Conservation (phyloP, 495 filamentous ascomycete species). For the Aspergillus saccharolyticus region DNA sequence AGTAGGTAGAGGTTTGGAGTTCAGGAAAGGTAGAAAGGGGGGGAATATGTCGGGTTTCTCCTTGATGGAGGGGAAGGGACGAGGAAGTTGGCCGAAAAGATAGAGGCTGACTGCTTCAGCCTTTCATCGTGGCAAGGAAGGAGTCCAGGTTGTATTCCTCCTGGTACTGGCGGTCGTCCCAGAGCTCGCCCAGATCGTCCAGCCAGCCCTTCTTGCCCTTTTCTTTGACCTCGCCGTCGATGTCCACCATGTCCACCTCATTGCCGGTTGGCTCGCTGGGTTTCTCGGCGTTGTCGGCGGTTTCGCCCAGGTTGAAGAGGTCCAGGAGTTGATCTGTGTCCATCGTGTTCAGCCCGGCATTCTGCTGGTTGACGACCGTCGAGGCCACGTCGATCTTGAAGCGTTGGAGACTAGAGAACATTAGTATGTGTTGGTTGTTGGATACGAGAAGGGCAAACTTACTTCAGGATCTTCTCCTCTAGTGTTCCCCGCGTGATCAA, state of each 20-base stretch:
- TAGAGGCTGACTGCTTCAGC: too few relatives aligned
- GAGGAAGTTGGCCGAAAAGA: too few relatives aligned
- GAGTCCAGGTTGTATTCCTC: conserved; percentile 93
- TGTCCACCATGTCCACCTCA: conserved; percentile 92
- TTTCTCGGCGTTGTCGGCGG: conserved; percentile 62
- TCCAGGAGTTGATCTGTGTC: conserved; percentile 97
- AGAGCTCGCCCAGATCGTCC: conserved; percentile 90
- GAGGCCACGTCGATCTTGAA: conserved; percentile 99
- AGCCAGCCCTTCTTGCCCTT: conserved; percentile 95
- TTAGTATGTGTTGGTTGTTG: conserved; percentile 17
- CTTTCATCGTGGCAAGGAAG: conserved; percentile 85
- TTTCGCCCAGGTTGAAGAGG: conserved; percentile 87
- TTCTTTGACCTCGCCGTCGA: conserved; percentile 85
- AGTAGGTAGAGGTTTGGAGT: too few relatives aligned
- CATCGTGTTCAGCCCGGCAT: conserved; percentile 91
- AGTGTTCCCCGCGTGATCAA: conserved; percentile 91
- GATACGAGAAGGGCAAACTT: conserved; percentile 26
- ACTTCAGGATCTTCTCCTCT: conserved; percentile 97
- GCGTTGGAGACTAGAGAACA: conserved; percentile 72
- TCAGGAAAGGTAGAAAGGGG: not conserved
- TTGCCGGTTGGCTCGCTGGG: conserved; percentile 48
- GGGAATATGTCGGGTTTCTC: too few relatives aligned
- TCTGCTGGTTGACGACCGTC: conserved; percentile 98
- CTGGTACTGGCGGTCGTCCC: conserved; percentile 94
- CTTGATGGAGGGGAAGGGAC: too few relatives aligned